phyloP scores from a whole-genome alignment of 2,329 filamentous ascomycete genomes.

The Grosmannia huntii region DNA sequence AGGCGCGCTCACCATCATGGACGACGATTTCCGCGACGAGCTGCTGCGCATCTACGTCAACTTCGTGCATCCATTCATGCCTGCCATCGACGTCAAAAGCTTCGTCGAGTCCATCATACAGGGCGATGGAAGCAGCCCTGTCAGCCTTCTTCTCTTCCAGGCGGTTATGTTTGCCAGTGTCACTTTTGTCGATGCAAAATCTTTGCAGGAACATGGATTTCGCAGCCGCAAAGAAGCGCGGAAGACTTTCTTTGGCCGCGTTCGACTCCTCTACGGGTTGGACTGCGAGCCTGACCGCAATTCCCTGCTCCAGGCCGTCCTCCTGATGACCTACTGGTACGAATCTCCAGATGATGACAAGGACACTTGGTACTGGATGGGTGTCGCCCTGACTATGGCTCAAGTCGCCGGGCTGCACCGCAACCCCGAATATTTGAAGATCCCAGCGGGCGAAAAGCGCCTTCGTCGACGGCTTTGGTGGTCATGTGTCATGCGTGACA shows the following conservation, averaged over 20 bases:
- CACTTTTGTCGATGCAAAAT: constrained; percentile 49
- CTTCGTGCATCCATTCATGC: constrained; percentile 56
- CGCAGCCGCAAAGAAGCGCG: constrained; percentile 44
- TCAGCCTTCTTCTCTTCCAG: constrained; percentile 45
- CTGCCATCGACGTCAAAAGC: constrained; percentile 38
- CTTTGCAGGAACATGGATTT: constrained; percentile 47
- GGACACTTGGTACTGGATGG: constrained; percentile 63
- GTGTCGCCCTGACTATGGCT: constrained; percentile 53
- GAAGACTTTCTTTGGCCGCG: constrained; percentile 40
- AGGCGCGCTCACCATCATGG: constrained; percentile 48
- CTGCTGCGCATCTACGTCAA: constrained; percentile 26
- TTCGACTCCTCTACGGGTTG: constrained; percentile 52
- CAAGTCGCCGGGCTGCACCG: constrained; percentile 57
- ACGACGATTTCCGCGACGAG: constrained; percentile 42
- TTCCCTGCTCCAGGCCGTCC: constrained; percentile 48
- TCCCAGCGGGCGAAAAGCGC: constrained; percentile 41
- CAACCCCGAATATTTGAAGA: constrained; percentile 47
- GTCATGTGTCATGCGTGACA: constrained; percentile 56
- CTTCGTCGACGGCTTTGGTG: constrained; percentile 58
- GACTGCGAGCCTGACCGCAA: constrained; percentile 57
- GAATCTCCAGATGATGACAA: constrained; percentile 59
- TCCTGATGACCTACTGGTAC: constrained; percentile 59
- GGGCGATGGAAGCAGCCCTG: constrained; percentile 39
- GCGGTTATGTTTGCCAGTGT: constrained; percentile 32
- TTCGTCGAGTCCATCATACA: constrained; percentile 16